Evolutionary conservation across 208 protist species (phyloP).

Genomic region (Trypanosoma scelopori): DNA sequence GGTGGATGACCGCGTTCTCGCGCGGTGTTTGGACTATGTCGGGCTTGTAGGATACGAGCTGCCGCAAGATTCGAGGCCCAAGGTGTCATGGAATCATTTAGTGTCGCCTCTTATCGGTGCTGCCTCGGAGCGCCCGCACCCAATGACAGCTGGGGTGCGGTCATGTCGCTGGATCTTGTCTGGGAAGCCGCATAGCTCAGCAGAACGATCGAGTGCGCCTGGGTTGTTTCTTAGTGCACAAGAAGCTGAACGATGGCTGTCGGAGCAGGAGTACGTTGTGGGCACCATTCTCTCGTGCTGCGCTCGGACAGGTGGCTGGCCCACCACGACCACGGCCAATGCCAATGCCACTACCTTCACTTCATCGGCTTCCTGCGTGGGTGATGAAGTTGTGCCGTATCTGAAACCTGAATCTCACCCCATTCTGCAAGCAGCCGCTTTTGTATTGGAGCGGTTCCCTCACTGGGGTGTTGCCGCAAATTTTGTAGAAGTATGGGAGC

Average conservation of each 20-base stretch:
- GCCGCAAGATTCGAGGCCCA: background rate
- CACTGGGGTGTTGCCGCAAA: constrained; percentile 45
- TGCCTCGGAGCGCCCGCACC: constrained; percentile 21
- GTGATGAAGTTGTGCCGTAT: constrained; percentile 17
- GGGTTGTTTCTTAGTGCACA: constrained; percentile 48
- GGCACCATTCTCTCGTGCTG: constrained; percentile 68
- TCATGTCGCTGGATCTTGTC: constrained; percentile 1
- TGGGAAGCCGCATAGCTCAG: background rate
- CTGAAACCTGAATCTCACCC: constrained; percentile 56
- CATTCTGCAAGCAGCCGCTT: constrained; percentile 45
- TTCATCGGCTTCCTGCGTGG: background rate
- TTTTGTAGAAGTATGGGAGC: constrained; percentile 72
- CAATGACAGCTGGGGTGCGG: constrained; percentile 13
- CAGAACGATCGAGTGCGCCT: background rate
- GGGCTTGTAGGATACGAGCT: constrained; percentile 71
- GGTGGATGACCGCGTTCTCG: constrained; percentile 71
- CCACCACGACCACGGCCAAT: too few species aligned
- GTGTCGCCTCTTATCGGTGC: constrained; percentile 21
- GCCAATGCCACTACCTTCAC: too few species aligned
- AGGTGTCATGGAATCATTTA: constrained; percentile 9
- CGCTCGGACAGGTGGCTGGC: constrained; percentile 13
- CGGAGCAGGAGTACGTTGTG: constrained; percentile 86
- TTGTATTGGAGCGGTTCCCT: constrained; percentile 46
- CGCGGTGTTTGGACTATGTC: constrained; percentile 71
- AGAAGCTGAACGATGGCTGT: constrained; percentile 73